phyloP scores from a whole-genome alignment of 495 filamentous ascomycete species.

The Lophiostoma macrostomum region DNA sequence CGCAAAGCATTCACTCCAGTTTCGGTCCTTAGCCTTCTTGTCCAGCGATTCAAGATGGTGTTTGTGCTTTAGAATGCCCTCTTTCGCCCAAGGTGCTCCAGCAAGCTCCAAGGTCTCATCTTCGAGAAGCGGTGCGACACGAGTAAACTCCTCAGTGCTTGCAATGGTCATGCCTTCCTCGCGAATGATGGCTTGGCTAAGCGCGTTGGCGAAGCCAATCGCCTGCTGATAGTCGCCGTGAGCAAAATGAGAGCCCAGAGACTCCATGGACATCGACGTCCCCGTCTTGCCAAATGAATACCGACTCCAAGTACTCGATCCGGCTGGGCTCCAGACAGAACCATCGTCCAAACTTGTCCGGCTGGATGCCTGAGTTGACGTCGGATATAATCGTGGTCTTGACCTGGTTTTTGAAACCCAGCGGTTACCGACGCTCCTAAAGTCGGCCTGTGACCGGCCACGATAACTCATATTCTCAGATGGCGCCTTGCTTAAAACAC shows the following conservation, averaged over 20 bases:
- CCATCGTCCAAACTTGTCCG: slow-evolving; percentile 90
- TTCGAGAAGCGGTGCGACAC: slow-evolving; percentile 71
- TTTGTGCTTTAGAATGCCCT: slow-evolving; percentile 93
- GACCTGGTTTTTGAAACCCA: slow-evolving; percentile 87
- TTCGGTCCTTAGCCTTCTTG: slow-evolving; percentile 86
- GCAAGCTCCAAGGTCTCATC: slow-evolving; percentile 87
- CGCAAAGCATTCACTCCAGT: slow-evolving; percentile 95
- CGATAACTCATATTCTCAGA: slow-evolving; percentile 67
- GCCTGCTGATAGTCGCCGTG: slow-evolving; percentile 89
- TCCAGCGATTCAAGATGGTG: slow-evolving; percentile 87
- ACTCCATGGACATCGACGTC: slow-evolving; percentile 87
- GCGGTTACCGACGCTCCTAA: slow-evolving; percentile 61
- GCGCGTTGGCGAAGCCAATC: slow-evolving; percentile 94
- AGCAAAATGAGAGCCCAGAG: slow-evolving; percentile 73
- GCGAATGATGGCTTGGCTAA: slow-evolving; percentile 90
- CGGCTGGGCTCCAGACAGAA: slow-evolving; percentile 87
- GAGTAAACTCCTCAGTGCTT: slow-evolving; percentile 41
- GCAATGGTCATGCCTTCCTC: slow-evolving; percentile 66
- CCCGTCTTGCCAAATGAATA: slow-evolving; percentile 85
- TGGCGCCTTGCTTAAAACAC: slow-evolving; percentile 84
- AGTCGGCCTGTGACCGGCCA: slow-evolving; percentile 63
- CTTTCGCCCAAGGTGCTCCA: slow-evolving; percentile 95
- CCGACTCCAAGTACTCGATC: slow-evolving; percentile 90
- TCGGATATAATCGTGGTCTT: slow-evolving; percentile 71
- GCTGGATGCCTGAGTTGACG: slow-evolving; percentile 82